phyloP scores from a whole-genome alignment of 1,139 yeast species.

The Magnusiomyces tetraspermus region DNA sequence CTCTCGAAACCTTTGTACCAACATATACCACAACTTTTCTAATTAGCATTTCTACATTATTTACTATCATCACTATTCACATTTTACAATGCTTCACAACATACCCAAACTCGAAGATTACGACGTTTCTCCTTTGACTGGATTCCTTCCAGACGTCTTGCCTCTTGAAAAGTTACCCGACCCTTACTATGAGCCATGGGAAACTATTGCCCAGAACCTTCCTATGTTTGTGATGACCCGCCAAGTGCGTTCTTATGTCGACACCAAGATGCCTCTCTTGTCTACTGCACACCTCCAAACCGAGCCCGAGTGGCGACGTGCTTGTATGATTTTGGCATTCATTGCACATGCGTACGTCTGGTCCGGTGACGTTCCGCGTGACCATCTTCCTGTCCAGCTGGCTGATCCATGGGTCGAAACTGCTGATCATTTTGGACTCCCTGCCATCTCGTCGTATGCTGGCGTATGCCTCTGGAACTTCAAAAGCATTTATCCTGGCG shows the following conservation, averaged over 20 bases:
- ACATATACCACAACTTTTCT: too few relatives aligned
- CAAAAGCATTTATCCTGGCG: constrained; percentile 47
- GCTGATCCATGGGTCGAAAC: constrained; percentile 61
- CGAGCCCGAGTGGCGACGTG: constrained; percentile 57
- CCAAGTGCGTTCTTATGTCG: constrained; percentile 50
- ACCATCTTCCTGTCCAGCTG: constrained; percentile 55
- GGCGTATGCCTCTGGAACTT: constrained; percentile 85
- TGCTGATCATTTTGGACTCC: constrained; percentile 55
- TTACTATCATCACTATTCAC: neutral
- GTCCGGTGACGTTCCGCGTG: constrained; percentile 56
- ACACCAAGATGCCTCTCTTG: constrained; percentile 45
- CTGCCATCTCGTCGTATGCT: constrained; percentile 84
- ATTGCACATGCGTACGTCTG: constrained; percentile 84
- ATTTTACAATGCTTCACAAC: constrained; percentile 6
- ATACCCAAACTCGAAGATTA: constrained; percentile 49
- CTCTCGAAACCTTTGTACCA: too few relatives aligned
- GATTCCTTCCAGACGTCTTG: constrained; percentile 63
- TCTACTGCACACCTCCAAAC: constrained; percentile 37
- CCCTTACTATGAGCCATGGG: constrained; percentile 71
- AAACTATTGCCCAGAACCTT: constrained; percentile 49
- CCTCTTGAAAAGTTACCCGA: constrained; percentile 58
- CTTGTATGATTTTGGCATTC: constrained; percentile 69
- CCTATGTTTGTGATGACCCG: constrained; percentile 66
- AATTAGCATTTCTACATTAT: too few relatives aligned
- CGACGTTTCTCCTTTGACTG: constrained; percentile 59